Base-by-base conservation (phyloP, 345 rosid genomes). In the Citrus hindsii region DNA sequence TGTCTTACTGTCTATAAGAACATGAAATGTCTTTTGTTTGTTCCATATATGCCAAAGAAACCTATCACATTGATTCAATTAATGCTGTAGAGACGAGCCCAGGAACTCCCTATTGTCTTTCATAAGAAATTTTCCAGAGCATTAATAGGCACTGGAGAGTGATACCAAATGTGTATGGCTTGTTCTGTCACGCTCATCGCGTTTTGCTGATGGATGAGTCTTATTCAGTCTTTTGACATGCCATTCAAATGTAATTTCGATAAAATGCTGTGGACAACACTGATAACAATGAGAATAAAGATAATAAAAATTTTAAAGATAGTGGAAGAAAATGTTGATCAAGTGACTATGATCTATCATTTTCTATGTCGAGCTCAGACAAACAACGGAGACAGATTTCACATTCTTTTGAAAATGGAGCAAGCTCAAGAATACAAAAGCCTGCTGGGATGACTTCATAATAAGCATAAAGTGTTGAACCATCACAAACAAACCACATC, bases 171-270 rank as follows among this genome's bases (percentile, higher is more conserved):
- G 46, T 7, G 46, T 10, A 30, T 25, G 66, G 68, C 67, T 58
- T 61, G 83, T 65, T 58, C 35, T 37, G 83, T 82, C 85, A 58
- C 75, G 4, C 35, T 85, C 85, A 80, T 55, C 46, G 75, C 87
- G 76, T 71, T 80, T 82, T 85, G 85, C 87, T 71, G 82, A 16
- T 64, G 19, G 79, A 75, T 2, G 22, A 21, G 91, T 86, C 86
- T 9, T 32, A 42, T 37, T 81, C 77, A 14, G 19, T 61, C 67
- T 14, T n/a, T 25, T 67, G 32, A 42, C 48, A 12, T 22, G 25
- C 55, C 67, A 58, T 58, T 35, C 59, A 42, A 27, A 19, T 9
- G 56, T 5, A 74, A 40, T 40, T 42, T 19, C 60, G 59, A 1
- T 32, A 22, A 61, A 58, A 56, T 48, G 51, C 3, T 51, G 48